These are phyloP conservation scores for Calonectria naviculata DNA, from an alignment of 2,329 filamentous ascomycete species.

Conservation along the genomic window DNA sequence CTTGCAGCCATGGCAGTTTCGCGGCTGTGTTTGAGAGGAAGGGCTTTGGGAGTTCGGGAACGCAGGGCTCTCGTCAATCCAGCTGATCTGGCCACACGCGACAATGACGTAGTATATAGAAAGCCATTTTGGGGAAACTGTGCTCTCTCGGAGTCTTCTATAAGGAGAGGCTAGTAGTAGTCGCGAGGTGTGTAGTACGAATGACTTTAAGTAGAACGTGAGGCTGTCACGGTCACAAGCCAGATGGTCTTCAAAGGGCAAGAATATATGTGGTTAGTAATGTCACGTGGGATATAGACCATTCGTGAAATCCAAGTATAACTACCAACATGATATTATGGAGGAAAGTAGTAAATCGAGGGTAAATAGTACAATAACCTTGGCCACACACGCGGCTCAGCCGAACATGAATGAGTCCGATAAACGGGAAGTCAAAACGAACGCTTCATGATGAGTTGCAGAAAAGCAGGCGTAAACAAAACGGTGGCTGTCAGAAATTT, in stretches of 20 bases:
- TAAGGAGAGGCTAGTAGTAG: background rate
- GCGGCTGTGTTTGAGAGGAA: slow-evolving; percentile 15
- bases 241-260: slow-evolving; percentile 3
- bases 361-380: no score
- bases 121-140: slow-evolving; percentile 23
- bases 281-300: background rate
- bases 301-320: no score
- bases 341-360: no score
- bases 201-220: slow-evolving; percentile 31
- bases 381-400: no score
- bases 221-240: slow-evolving; percentile 34
- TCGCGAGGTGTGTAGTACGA: background rate
- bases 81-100: slow-evolving; percentile 15
- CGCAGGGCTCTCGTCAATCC: background rate
- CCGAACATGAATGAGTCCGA: background rate
- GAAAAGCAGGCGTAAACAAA: background rate
- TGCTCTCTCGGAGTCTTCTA: slow-evolving; percentile 15
- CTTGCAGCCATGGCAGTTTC: background rate
- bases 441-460: background rate
- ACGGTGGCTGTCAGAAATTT: background rate
- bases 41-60: background rate
- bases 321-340: no score
- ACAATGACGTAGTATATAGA: background rate
- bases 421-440: background rate
- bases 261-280: background rate